These are phyloP conservation scores for Hypericum androsaemum DNA, from an alignment of 345 rosid genomes.

Conservation along the genomic window DNA sequence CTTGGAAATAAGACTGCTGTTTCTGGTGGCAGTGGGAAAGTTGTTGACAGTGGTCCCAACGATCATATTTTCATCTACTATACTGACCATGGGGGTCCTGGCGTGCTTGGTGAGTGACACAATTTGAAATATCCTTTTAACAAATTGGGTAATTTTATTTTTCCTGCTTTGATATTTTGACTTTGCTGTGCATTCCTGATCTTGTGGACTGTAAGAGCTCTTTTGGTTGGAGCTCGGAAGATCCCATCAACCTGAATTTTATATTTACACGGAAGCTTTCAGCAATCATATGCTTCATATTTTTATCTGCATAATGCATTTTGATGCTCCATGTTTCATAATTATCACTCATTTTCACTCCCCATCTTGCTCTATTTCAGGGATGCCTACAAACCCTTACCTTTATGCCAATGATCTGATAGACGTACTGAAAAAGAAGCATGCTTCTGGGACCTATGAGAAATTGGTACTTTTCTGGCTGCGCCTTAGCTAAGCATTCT, in stretches of 20 bases:
- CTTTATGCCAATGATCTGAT: conserved; percentile 73
- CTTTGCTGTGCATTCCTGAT: too few species aligned
- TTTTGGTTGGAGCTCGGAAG: too few species aligned
- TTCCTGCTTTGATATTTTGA: not conserved
- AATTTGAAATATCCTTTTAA: not conserved
- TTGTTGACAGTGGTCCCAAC: conserved; percentile 81
- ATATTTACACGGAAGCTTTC: too few species aligned
- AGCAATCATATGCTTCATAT: too few species aligned
- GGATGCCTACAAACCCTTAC: conserved; percentile 93
- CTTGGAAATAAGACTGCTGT: conserved; percentile 75
- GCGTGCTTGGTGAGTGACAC: conserved; percentile 73
- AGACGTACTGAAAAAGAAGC: conserved; percentile 62
- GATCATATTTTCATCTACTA: conserved; percentile 88
- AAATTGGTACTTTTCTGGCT: conserved; percentile 48
- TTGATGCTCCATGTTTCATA: not conserved
- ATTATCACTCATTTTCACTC: conserved; percentile 3
- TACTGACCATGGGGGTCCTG: conserved; percentile 91
- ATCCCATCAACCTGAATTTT: too few species aligned
- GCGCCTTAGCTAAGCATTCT: not conserved
- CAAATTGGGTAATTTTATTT: not conserved
- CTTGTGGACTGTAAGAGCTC: too few species aligned
- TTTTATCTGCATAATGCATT: too few species aligned
- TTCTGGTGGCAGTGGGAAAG: conserved; percentile 88
- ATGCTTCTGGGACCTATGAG: conserved; percentile 68
- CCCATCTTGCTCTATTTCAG: conserved; percentile 25